Percentiles rank a stretch among this genome's conserved stretches.
phyloP scores from a whole-genome alignment of 805 yeast genomes.

The Monosporozyma yasuniensis region DNA sequence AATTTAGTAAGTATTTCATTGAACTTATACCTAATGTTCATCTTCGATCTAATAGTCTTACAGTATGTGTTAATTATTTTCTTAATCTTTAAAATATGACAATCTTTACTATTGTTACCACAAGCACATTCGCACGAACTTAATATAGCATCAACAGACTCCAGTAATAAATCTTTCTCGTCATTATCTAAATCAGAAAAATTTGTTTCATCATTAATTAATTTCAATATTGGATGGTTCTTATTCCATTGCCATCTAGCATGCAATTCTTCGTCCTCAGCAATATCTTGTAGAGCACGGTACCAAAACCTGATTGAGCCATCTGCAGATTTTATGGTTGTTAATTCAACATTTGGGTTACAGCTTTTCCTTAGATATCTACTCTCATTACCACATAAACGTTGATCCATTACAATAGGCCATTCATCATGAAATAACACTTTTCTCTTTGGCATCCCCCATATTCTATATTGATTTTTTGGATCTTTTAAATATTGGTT shows the following conservation, averaged over 20 bases:
- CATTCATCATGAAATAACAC: constrained; percentile 47
- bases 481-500: constrained; percentile 54
- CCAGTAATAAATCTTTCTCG: constrained; percentile 46
- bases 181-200: constrained; percentile 50
- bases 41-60: constrained; percentile 43
- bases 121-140: constrained; percentile 54
- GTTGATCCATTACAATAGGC: constrained; percentile 66
- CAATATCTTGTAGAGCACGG: constrained; percentile 47
- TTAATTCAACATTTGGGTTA: constrained; percentile 62
- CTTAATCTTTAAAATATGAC: constrained; percentile 51
- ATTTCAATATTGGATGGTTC: constrained; percentile 57
- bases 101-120: constrained; percentile 40
- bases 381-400: constrained; percentile 75
- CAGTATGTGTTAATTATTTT: constrained; percentile 52
- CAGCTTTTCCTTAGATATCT: constrained; percentile 73
- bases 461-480: constrained; percentile 64
- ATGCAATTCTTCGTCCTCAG: constrained; percentile 61
- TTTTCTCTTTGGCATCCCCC: constrained; percentile 61
- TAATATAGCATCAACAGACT: constrained; percentile 53
- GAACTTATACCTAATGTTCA: constrained; percentile 30
- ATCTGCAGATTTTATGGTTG: constrained; percentile 34
- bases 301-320: constrained; percentile 44
- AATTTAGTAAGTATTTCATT: constrained; percentile 29
- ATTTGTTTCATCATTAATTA: constrained; percentile 36
- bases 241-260: constrained; percentile 86